Evolutionary conservation across 176 grass and related monocot species (phyloP).

Genomic region (Guadua angustifolia): DNA sequence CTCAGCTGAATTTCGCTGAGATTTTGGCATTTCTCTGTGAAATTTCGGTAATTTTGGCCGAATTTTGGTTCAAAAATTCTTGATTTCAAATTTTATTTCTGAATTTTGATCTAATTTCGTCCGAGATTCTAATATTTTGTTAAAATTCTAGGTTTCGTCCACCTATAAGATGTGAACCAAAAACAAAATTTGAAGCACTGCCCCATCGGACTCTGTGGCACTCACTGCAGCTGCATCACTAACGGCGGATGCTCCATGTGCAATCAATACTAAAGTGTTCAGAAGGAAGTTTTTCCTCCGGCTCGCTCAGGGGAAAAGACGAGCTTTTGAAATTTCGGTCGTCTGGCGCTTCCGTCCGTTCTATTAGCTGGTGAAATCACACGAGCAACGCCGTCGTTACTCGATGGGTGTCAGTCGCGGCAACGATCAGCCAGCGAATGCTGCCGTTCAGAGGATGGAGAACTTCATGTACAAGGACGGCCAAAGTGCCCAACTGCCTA

Average conservation of each 20-base stretch:
- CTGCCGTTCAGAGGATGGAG: not conserved
- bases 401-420: not conserved
- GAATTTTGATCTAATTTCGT: too few species aligned
- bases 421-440: not conserved
- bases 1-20: too few species aligned
- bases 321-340: slow-evolving; percentile 37
- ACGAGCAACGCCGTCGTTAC: not conserved
- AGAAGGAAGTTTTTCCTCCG: not conserved
- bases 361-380: not conserved
- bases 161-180: too few species aligned
- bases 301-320: not conserved
- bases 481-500: not conserved
- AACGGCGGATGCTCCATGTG: slow-evolving; percentile 53
- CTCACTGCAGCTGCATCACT: slow-evolving; percentile 28
- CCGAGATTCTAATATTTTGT: too few species aligned
- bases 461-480: not conserved
- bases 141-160: too few species aligned
- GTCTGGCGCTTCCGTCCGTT: not conserved
- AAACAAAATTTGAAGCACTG: too few species aligned
- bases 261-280: slow-evolving; percentile 37
- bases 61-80: too few species aligned
- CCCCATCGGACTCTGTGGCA: slow-evolving; percentile 1
- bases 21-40: too few species aligned
- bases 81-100: too few species aligned
- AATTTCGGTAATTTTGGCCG: too few species aligned